These are phyloP conservation scores for Thinopyrum elongatum DNA, from an alignment of 176 grass and related monocot species.

Conservation along the genomic window DNA sequence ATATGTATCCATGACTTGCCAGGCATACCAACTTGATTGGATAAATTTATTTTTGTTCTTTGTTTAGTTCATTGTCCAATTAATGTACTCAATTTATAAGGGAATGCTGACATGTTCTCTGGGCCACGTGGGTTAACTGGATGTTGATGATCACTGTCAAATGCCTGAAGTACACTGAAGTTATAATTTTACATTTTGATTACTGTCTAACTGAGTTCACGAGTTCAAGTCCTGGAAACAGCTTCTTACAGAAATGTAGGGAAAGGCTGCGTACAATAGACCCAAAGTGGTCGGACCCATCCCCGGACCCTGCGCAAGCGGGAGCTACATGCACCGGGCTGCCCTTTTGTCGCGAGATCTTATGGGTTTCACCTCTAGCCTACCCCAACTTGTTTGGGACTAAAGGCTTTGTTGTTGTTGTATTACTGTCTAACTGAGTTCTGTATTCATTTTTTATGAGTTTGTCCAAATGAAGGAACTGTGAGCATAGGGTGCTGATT, in stretches of 20 bases:
- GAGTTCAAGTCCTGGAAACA: too few relatives aligned
- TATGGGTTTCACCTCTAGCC: too few relatives aligned
- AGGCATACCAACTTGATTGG: not conserved
- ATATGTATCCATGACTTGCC: not conserved
- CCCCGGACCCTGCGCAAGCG: too few relatives aligned
- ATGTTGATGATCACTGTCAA: not conserved
- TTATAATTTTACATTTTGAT: not conserved
- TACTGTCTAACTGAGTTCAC: not conserved
- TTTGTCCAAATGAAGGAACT: not conserved
- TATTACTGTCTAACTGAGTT: not conserved
- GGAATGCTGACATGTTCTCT: not conserved
- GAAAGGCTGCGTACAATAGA: too few relatives aligned
- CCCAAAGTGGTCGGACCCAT: too few relatives aligned
- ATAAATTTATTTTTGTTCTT: not conserved
- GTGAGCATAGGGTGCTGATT: slow-evolving; percentile 27
- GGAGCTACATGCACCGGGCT: too few relatives aligned
- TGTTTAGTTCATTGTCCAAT: not conserved
- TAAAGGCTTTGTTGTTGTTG: too few relatives aligned
- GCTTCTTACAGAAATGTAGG: too few relatives aligned
- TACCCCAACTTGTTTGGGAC: too few relatives aligned
- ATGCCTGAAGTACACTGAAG: not conserved
- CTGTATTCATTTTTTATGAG: not conserved
- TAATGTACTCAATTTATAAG: not conserved
- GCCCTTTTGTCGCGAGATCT: too few relatives aligned
- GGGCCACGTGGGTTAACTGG: not conserved